These are phyloP conservation scores for Amanita thiersii DNA, from an alignment of 768 basidiomycete genomes.

Conservation along the genomic window DNA sequence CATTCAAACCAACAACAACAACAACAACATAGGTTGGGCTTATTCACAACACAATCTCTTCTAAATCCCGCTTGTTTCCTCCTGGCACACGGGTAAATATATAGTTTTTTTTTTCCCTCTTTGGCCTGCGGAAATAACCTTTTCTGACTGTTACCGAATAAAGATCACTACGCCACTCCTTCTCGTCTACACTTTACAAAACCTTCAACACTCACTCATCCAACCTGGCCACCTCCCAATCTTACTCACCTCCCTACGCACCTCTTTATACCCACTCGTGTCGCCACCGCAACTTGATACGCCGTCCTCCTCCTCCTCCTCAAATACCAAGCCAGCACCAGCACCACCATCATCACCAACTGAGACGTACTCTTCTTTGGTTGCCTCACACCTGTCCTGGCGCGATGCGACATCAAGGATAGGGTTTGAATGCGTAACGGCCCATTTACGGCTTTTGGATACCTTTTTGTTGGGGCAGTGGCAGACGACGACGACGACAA, in stretches of 20 bases:
- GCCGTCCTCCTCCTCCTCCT: conserved; percentile 26
- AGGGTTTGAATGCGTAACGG: conserved; percentile 36
- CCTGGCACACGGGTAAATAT: conserved; percentile 23
- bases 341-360: conserved; percentile 1
- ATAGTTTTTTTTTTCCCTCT: neutral
- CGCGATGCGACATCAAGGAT: conserved; percentile 13
- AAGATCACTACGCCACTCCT: conserved; percentile 52
- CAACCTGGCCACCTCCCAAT: conserved; percentile 22
- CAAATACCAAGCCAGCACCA: conserved; percentile 24
- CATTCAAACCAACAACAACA: conserved; percentile 1
- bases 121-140: neutral
- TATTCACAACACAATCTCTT: conserved; percentile 25
- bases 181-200: conserved; percentile 38
- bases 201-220: conserved; percentile 38
- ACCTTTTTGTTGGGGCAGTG: conserved; percentile 55
- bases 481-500: conserved; percentile 16
- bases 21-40: conserved; percentile 21
- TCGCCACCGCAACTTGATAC: conserved; percentile 12
- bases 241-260: conserved; percentile 24
- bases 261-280: conserved; percentile 20
- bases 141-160: neutral
- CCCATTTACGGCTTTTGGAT: conserved; percentile 55
- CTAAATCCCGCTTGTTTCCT: conserved; percentile 28
- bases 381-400: conserved; percentile 25
- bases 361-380: neutral